These are phyloP conservation scores for Backusella westeae DNA, from an alignment of 192 early-diverging fungal species.

Conservation along the genomic window DNA sequence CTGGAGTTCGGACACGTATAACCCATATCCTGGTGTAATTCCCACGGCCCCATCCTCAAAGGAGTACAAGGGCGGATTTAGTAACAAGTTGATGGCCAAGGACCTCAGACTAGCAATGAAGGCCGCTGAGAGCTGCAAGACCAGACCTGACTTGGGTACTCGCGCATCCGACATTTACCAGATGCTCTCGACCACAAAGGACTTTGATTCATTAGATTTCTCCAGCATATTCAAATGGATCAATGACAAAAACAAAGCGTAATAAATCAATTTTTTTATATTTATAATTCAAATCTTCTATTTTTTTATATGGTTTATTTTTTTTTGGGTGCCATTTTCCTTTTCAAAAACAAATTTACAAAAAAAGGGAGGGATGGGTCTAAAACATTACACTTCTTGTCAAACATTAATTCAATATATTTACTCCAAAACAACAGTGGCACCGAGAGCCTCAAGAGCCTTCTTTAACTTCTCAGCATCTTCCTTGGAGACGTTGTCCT, in stretches of 20 bases:
- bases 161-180: conserved; percentile 83
- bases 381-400: conserved; percentile 1
- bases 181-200: conserved; percentile 59
- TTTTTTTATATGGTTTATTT: background rate
- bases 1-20: conserved; percentile 93
- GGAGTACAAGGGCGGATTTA: conserved; percentile 90
- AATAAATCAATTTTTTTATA: background rate
- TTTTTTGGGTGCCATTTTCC: background rate
- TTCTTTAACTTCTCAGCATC: conserved; percentile 99
- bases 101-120: conserved; percentile 87
- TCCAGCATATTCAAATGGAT: conserved; percentile 57
- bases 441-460: conserved; percentile 88
- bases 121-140: conserved; percentile 65
- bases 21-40: conserved; percentile 84
- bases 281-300: background rate
- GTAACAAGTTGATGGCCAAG: conserved; percentile 87
- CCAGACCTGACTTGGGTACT: conserved; percentile 68
- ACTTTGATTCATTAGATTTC: conserved; percentile 82
- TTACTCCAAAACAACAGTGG: conserved; percentile 93
- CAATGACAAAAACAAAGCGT: background rate
- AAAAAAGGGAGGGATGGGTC: background rate
- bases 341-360: conserved; percentile 9
- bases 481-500: conserved; percentile 85
- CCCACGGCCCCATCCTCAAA: conserved; percentile 73
- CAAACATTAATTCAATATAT: background rate